Base-by-base conservation (phyloP, 1,139 yeast species). In the Pichia sp. region DNA sequence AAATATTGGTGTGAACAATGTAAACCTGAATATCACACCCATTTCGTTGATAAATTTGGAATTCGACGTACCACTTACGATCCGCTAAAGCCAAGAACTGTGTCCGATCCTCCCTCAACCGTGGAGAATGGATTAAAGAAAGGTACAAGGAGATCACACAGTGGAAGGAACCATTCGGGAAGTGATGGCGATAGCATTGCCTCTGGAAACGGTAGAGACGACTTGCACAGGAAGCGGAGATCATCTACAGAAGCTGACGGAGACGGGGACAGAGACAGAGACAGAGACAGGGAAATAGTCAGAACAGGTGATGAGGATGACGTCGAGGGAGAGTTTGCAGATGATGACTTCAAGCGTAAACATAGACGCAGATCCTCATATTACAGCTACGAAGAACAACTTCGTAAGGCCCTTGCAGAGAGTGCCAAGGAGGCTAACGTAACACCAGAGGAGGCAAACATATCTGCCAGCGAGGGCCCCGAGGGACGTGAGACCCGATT, bases 1-100 rank as follows among this genome's bases (percentile, higher is more conserved):
- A 83, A 83, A 56, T 88, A 88, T 59, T 85, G 86, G 83, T 88
- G 97, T 66, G 98, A 91, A 55, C 60, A 65, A 50, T 91, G 97
- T 62, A 75, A 79, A 47, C 95, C 96, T 0, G 88, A 82, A 30
- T 63, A 81, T 29, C 97, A 88, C 56, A 62, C 73, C 19, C 60
- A 75, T 34, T 56, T 59, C 38, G 65, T 58, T 27, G 55, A 55
- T 34, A 48, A 42, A 29, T 50, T 53, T 32, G 70, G 63, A 14
- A 45, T 41, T 30, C 50, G 45, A 27, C 52, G 59, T 37, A 68
- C 76, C n/a, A 58, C 68, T 42, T 74, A 73, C 50, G 63, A 61
- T 42, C 74, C 75, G 6, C 16, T 25, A 11, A 25, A 25, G 14
- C 27, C 27, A 10, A n/a, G n/a, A n/a, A n/a, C n/a, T n/a, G n/a